Conservation (phyloP, 2,329 filamentous ascomycete species). For the Simplicillium sp. region DNA sequence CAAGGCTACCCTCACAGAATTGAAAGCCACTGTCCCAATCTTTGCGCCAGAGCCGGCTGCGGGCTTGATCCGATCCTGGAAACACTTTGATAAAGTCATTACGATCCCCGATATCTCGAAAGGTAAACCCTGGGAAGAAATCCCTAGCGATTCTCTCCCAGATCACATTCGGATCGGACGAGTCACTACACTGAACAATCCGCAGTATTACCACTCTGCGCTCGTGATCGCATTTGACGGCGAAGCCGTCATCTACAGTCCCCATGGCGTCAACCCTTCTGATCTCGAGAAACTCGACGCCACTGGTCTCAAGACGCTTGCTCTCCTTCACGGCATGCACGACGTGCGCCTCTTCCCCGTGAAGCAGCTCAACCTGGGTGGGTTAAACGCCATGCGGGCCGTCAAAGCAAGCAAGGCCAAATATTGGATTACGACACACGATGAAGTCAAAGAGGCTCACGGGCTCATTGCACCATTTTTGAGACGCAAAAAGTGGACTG, state of each 20-base stretch:
- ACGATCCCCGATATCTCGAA: constrained; percentile 35
- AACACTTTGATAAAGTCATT: constrained; percentile 47
- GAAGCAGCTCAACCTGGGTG: constrained; percentile 55
- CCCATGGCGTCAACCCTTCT: constrained; percentile 45
- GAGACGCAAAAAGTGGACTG: constrained; percentile 29
- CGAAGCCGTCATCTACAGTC: constrained; percentile 54
- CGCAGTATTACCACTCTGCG: constrained; percentile 53
- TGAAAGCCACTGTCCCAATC: constrained; percentile 43
- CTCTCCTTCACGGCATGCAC: constrained; percentile 55
- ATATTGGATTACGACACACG: constrained; percentile 59
- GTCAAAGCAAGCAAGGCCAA: constrained; percentile 40
- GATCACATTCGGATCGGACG: constrained; percentile 53
- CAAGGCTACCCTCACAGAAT: constrained; percentile 46
- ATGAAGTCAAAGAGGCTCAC: constrained; percentile 50
- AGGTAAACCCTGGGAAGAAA: constrained; percentile 9
- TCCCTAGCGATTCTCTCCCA: constrained; percentile 30
- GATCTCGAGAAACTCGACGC: constrained; percentile 31
- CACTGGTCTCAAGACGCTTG: constrained; percentile 34
- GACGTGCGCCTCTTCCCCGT: constrained; percentile 40
- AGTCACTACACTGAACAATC: constrained; percentile 41
- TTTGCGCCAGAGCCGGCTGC: constrained; percentile 52
- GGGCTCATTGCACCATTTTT: constrained; percentile 47
- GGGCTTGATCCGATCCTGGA: constrained; percentile 44
- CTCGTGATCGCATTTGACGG: constrained; percentile 47
- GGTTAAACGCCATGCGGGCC: constrained; percentile 48